A percentile compares a stretch with the other conserved stretches of the same genome.
phyloP scores from a whole-genome alignment of 441 rosid genomes.

The Corymbia calophylla region DNA sequence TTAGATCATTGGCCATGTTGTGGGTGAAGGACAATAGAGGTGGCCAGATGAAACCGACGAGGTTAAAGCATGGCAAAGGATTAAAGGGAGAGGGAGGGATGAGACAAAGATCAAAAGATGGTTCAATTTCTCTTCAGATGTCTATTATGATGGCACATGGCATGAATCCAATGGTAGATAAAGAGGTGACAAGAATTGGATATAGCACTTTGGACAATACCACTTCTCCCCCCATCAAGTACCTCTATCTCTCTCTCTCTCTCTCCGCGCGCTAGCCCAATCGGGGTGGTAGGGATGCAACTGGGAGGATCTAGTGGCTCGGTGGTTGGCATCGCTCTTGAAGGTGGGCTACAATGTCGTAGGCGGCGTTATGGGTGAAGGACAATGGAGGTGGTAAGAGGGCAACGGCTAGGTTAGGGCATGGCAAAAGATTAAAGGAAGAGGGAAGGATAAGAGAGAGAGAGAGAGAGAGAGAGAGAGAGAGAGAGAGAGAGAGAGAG shows the following conservation, averaged over 20 bases:
- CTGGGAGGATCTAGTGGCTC: not conserved
- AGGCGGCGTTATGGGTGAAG: not conserved
- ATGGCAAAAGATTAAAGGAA: no score
- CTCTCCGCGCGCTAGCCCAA: not conserved
- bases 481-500: no score
- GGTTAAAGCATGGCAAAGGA: not conserved
- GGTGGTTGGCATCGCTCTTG: not conserved
- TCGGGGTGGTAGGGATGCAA: not conserved
- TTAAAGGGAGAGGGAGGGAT: not conserved
- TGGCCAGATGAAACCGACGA: not conserved
- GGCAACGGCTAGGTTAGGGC: not conserved
- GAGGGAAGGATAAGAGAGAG: not conserved
- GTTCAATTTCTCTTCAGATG: not conserved
- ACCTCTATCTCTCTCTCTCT: not conserved
- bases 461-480: no score
- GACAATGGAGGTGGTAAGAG: not conserved
- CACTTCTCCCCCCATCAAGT: not conserved
- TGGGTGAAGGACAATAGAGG: not conserved
- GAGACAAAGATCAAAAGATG: not conserved
- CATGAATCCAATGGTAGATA: not conserved
- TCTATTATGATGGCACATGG: not conserved
- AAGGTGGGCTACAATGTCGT: not conserved
- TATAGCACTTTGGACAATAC: not conserved
- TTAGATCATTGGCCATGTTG: not conserved
- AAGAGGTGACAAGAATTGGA: not conserved